Percentiles rank a stretch among this genome's conserved stretches.
Evolutionary conservation across 441 rosid genomes (phyloP).

Genomic region (Daphne laureola): DNA sequence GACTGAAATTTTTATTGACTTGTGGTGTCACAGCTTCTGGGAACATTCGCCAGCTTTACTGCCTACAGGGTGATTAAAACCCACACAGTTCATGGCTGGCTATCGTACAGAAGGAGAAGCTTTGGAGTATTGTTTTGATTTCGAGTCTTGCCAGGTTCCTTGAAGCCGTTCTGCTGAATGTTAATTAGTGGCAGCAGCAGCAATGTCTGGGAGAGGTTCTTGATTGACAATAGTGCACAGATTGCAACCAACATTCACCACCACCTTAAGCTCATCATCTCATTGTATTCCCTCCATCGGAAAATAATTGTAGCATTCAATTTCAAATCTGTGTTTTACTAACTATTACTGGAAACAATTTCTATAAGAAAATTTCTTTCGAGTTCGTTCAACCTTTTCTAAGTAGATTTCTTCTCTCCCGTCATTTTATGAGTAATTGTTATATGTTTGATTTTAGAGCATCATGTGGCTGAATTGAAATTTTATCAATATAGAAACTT

Average conservation of each 20-base stretch:
- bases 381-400: too few relatives aligned
- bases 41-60: slow-evolving; percentile 93
- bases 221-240: slow-evolving; percentile 29
- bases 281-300: slow-evolving; percentile 17
- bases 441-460: too few relatives aligned
- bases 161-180: slow-evolving; percentile 13
- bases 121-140: slow-evolving; percentile 20
- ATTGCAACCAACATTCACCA: slow-evolving; percentile 20
- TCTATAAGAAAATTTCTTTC: too few relatives aligned
- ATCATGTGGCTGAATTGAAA: too few relatives aligned
- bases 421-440: too few relatives aligned
- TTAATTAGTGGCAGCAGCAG: slow-evolving; percentile 21
- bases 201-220: slow-evolving; percentile 14
- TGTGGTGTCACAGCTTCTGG: slow-evolving; percentile 65
- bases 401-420: too few relatives aligned
- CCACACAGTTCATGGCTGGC: neutral
- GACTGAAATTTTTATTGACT: too few relatives aligned
- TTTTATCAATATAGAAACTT: too few relatives aligned
- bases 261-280: slow-evolving; percentile 31
- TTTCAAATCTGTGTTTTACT: too few relatives aligned
- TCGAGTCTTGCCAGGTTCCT: slow-evolving; percentile 16
- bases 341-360: too few relatives aligned
- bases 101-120: slow-evolving; percentile 18
- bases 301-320: too few relatives aligned
- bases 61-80: slow-evolving; percentile 77